Conservation (phyloP, 495 filamentous ascomycete species). For the Cercophora samala region DNA sequence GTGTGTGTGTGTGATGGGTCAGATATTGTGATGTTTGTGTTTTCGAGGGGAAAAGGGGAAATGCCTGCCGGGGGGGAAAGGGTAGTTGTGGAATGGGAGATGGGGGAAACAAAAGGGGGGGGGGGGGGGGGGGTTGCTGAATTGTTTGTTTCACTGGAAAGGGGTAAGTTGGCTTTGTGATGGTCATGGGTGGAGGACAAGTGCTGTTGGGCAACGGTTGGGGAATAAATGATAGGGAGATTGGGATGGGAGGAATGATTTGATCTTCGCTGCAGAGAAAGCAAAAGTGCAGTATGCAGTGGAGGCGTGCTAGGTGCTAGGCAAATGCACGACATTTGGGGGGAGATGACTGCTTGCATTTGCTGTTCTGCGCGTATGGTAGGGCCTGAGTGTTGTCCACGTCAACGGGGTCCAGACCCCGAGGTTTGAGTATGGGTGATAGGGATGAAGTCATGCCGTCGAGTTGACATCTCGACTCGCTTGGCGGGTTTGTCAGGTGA, state of each 20-base stretch:
- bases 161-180: neutral
- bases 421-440: neutral
- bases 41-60: neutral
- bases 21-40: neutral
- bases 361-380: neutral
- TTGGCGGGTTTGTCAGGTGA: constrained; percentile 1
- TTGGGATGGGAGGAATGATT: neutral
- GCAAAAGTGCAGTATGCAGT: neutral
- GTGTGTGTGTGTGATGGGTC: neutral
- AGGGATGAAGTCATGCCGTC: neutral
- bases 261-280: neutral
- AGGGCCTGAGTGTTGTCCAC: neutral
- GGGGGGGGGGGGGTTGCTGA: neutral
- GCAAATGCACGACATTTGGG: neutral
- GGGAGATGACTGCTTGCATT: neutral
- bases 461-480: neutral
- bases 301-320: neutral
- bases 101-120: neutral
- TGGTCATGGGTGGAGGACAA: neutral
- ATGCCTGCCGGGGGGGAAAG: neutral
- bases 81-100: neutral
- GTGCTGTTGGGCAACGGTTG: neutral
- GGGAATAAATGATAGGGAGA: neutral
- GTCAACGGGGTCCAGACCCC: neutral
- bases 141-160: neutral